Evolutionary conservation across 2,329 filamentous ascomycete genomes (phyloP).

Genomic region (Mollisia scopiformis): DNA sequence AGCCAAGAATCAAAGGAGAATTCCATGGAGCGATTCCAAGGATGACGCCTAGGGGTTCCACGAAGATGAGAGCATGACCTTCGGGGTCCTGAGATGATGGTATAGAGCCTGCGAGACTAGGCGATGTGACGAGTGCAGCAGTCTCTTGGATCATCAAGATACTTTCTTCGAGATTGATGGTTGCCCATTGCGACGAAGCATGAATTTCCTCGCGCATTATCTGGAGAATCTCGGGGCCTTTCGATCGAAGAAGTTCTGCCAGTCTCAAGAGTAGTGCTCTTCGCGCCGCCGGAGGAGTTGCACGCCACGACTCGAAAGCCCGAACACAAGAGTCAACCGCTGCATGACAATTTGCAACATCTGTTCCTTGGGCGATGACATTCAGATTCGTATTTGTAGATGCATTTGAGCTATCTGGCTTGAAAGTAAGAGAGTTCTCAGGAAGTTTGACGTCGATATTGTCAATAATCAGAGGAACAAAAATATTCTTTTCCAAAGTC

Average conservation of each 20-base stretch:
- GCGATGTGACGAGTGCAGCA: slow-evolving; percentile 13
- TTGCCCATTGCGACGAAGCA: slow-evolving; percentile 6
- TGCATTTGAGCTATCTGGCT: no score
- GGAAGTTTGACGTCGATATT: no score
- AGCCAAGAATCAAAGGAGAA: slow-evolving; percentile 31
- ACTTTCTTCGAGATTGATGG: slow-evolving; percentile 16
- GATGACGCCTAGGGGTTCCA: slow-evolving; percentile 36
- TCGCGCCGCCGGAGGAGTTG: not conserved
- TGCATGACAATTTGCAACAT: not conserved
- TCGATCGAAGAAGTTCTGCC: slow-evolving; percentile 5
- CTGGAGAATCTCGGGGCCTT: slow-evolving; percentile 2
- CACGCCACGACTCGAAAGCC: slow-evolving; percentile 8
- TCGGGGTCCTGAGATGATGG: not conserved
- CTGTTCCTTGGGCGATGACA: not conserved
- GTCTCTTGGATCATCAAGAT: slow-evolving; percentile 10
- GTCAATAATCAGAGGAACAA: no score
- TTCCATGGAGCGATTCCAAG: slow-evolving; percentile 39
- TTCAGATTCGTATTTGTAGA: no score
- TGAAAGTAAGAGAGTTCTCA: no score
- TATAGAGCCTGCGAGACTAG: not conserved
- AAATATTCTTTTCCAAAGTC: no score
- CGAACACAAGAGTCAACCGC: slow-evolving; percentile 14
- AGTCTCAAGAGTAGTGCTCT: slow-evolving; percentile 1
- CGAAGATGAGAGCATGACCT: slow-evolving; percentile 10
- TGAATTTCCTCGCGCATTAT: slow-evolving; percentile 18